A percentile compares a stretch with the other conserved stretches of the same genome.
phyloP scores from a whole-genome alignment of 169 alveolate genomes.

The Cystoisospora suis region DNA sequence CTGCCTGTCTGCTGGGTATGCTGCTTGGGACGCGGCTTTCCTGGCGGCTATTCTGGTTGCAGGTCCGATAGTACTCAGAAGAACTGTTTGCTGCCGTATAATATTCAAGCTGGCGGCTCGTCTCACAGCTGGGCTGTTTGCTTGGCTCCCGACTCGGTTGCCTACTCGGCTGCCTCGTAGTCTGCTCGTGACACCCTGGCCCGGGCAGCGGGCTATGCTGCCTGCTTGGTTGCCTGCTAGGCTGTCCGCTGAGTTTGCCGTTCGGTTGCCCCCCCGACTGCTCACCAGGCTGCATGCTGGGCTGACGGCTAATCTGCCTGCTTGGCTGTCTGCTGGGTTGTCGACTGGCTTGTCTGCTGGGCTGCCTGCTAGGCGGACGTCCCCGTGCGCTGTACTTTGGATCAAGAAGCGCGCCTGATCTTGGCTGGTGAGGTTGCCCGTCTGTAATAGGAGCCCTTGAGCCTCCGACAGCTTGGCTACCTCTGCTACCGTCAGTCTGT shows the following conservation, averaged over 20 bases:
- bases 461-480: not conserved
- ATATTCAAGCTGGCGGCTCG: not conserved
- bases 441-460: not conserved
- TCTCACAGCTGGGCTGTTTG: not conserved
- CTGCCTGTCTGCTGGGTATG: not conserved
- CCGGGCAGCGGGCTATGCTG: not conserved
- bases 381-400: not conserved
- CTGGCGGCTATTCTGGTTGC: not conserved
- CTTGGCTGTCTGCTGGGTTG: not conserved
- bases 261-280: not conserved
- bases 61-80: too few species aligned
- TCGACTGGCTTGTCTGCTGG: not conserved
- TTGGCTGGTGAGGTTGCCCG: not conserved
- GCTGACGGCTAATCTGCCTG: not conserved
- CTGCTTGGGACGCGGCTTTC: not conserved
- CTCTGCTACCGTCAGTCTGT: not conserved
- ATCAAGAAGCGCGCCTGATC: not conserved
- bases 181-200: not conserved
- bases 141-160: conserved; percentile 29
- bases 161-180: not conserved
- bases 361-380: not conserved
- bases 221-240: not conserved
- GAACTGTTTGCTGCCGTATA: not conserved
- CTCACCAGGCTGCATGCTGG: not conserved
- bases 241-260: not conserved